Base-by-base conservation (phyloP, 805 yeast genomes). In the Saccharomycopsis sp. region DNA sequence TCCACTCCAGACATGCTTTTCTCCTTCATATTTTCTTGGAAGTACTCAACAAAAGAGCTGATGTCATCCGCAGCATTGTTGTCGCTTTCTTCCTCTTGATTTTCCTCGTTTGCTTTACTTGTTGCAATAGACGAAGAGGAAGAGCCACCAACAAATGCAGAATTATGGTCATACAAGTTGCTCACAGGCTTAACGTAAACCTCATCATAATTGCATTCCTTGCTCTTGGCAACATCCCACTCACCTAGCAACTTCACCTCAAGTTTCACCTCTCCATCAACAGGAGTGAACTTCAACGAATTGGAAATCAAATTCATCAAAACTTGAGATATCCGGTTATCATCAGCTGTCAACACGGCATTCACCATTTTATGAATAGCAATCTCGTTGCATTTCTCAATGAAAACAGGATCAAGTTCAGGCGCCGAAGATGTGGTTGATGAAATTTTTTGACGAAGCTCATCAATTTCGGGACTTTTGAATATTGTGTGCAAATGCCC, bases 271-370 rank as follows among this genome's bases (percentile, higher is more conserved):
- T 72, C 69, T 2, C 96, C 97, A 45, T 85, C 84, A 13, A 77
- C 81, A 0, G 95, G 95, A 0, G 97, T 88, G 53, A 92, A 92
- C 57, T 92, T 92, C 52, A 92, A 65, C 0, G 95, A 78, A 60
- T 92, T 89, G 13, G 94, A 80, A 7, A 89, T 92, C 41, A 92
- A 65, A 53, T 92, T 92, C 88, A 89, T 87, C 5, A 89, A 78
- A 37, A 92, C 80, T 58, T 89, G 98, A 42, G 85, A 75, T 31
- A 92, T 83, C 55, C 97, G 68, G 58, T 86, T 87, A 6, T 92
- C 76, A 59, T 89, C 98, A 2, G 96, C 97, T 60, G 68, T 75
- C 5, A 89, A 61, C 2, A 85, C 71, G 67, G 82, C 71, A 48
- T 72, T 72, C 44, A 81, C 66, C 38, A 73, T 60, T 10, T 62